A percentile compares a stretch with the other conserved stretches of the same genome.
Conservation (phyloP, 75 land plant genomes). For the Pinus albicaulis region DNA sequence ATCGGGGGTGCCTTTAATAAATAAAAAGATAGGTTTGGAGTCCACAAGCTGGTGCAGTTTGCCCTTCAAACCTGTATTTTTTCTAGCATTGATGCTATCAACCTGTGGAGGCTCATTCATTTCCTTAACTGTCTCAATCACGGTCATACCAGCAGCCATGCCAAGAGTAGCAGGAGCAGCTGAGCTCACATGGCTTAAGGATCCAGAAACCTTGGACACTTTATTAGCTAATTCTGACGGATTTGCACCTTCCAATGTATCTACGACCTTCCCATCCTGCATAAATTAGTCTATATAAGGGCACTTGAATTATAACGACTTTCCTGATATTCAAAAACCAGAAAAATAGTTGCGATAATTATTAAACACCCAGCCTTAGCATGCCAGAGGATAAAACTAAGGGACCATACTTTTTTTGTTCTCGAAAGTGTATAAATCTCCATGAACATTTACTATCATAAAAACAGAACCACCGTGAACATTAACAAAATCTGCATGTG, state of each 20-base stretch:
- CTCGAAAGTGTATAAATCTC: background rate
- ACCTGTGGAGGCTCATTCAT: constrained; percentile 28
- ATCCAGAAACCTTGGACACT: constrained; percentile 77
- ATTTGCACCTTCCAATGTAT: constrained; percentile 90
- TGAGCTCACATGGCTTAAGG: constrained; percentile 28
- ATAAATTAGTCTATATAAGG: constrained; percentile 11
- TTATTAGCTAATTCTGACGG: constrained; percentile 89
- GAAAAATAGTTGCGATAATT: background rate
- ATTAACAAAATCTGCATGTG: background rate
- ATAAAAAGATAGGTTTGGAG: constrained; percentile 64
- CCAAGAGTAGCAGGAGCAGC: constrained; percentile 83
- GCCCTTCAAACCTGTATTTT: constrained; percentile 27
- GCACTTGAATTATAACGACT: background rate
- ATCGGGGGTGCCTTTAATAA: constrained; percentile 89
- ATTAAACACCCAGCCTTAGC: background rate
- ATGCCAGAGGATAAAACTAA: background rate
- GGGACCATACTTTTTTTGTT: background rate
- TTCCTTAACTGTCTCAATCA: constrained; percentile 60
- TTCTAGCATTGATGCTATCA: constrained; percentile 6
- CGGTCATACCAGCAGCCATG: constrained; percentile 59
- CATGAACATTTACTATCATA: background rate
- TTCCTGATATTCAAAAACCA: background rate
- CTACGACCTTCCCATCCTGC: constrained; percentile 87
- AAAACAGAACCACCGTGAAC: background rate
- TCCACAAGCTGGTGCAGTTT: constrained; percentile 56